Conservation (phyloP, 768 basidiomycete genomes). For the Nidularia sp. region DNA sequence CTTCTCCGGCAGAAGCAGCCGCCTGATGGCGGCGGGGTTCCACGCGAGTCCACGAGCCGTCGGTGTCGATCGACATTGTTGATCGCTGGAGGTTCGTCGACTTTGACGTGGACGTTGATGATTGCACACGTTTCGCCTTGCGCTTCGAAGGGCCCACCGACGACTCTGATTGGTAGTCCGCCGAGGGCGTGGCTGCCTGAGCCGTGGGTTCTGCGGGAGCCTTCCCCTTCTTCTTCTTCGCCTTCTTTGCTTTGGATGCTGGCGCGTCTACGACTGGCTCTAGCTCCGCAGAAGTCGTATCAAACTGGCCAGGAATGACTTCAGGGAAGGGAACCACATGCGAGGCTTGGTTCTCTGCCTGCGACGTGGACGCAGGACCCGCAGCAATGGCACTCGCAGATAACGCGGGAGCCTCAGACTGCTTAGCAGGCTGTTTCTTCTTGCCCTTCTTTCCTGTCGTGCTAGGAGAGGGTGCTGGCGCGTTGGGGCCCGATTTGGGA, state of each 20-base stretch:
- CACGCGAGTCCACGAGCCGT: slow-evolving; percentile 73
- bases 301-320: slow-evolving; percentile 45
- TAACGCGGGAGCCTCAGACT: slow-evolving; percentile 4
- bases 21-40: slow-evolving; percentile 34
- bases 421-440: slow-evolving; percentile 18
- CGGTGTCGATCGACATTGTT: slow-evolving; percentile 41
- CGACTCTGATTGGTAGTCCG: slow-evolving; percentile 13
- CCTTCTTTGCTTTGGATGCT: slow-evolving; percentile 21
- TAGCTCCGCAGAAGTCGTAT: slow-evolving; percentile 10
- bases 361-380: slow-evolving; percentile 9
- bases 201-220: slow-evolving; percentile 4
- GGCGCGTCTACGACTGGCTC: slow-evolving; percentile 5
- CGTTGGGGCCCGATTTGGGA: neutral
- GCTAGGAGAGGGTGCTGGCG: neutral
- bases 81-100: slow-evolving; percentile 20
- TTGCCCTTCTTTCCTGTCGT: slow-evolving; percentile 17
- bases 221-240: slow-evolving; percentile 46
- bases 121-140: slow-evolving; percentile 5
- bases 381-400: neutral
- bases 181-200: slow-evolving; percentile 7
- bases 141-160: slow-evolving; percentile 6
- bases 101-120: slow-evolving; percentile 12
- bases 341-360: slow-evolving; percentile 6
- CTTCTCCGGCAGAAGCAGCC: slow-evolving; percentile 9
- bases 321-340: slow-evolving; percentile 27